Conservation (phyloP, 345 rosid species). For the Melaleuca alternifolia region DNA sequence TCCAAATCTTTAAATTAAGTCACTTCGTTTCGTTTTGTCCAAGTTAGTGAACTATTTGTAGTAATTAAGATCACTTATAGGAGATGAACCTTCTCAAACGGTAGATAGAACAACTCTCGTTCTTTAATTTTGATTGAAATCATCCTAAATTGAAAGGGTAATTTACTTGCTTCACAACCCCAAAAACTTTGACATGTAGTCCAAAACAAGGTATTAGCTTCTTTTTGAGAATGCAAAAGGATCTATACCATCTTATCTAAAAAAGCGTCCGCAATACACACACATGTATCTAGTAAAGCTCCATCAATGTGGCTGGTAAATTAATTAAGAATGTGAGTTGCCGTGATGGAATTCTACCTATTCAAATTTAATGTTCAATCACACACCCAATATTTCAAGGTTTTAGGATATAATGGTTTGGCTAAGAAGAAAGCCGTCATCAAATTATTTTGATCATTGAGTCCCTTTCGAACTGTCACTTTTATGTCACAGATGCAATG, state of each 20-base stretch:
- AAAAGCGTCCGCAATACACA: neutral
- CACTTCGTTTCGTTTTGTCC: too few relatives aligned
- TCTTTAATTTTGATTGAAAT: too few relatives aligned
- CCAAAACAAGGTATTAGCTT: neutral
- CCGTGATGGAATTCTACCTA: fast-evolving
- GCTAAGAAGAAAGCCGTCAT: neutral
- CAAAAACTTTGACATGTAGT: neutral
- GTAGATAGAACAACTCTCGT: too few relatives aligned
- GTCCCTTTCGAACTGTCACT: neutral
- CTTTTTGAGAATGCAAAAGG: neutral
- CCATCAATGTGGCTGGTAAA: neutral
- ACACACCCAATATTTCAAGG: neutral
- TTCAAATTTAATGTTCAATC: neutral
- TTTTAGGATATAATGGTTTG: neutral
- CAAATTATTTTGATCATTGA: neutral
- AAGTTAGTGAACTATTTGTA: too few relatives aligned
- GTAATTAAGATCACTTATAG: too few relatives aligned
- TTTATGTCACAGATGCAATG: neutral
- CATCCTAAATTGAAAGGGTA: too few relatives aligned
- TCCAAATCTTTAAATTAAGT: too few relatives aligned
- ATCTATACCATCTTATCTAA: neutral
- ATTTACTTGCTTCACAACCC: neutral
- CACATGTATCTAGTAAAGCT: neutral
- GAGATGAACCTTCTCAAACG: too few relatives aligned
- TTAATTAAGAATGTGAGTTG: neutral